A percentile compares a stretch with the other conserved stretches of the same genome.
phyloP scores from a whole-genome alignment of 495 filamentous ascomycete genomes.

The Parmelia sp. region DNA sequence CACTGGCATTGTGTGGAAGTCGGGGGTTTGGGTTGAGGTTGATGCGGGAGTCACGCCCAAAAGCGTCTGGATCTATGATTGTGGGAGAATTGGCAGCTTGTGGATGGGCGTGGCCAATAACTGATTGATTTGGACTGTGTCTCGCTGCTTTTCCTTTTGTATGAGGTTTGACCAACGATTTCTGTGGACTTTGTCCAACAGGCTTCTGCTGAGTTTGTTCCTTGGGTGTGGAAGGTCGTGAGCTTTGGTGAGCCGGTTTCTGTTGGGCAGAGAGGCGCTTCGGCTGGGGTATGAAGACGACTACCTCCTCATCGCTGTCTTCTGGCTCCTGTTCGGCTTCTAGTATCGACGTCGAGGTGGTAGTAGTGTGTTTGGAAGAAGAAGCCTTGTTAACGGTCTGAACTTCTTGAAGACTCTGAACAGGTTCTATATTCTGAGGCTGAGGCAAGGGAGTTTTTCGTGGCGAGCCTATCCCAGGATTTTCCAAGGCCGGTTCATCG shows the following conservation, averaged over 20 bases:
- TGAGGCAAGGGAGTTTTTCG: not conserved
- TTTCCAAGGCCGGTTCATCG: not conserved
- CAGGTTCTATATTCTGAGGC: not conserved
- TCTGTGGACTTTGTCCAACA: constrained; percentile 3
- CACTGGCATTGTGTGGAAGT: constrained; percentile 12
- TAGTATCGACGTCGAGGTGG: not conserved
- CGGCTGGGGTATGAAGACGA: constrained; percentile 49
- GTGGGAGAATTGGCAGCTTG: constrained; percentile 16
- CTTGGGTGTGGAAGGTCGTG: constrained; percentile 22
- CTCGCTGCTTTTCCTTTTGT: constrained; percentile 26
- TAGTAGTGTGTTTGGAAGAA: not conserved
- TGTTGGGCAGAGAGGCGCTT: constrained; percentile 36
- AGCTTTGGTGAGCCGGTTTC: constrained; percentile 29
- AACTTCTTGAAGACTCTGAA: not conserved
- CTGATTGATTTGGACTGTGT: constrained; percentile 10
- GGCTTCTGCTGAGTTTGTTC: constrained; percentile 17
- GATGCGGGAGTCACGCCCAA: constrained; percentile 25
- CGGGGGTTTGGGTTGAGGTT: constrained; percentile 19
- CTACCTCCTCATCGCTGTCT: constrained; percentile 52
- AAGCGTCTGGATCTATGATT: constrained; percentile 29
- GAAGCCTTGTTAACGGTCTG: not conserved
- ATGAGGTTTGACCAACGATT: constrained; percentile 11
- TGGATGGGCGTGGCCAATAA: constrained; percentile 11
- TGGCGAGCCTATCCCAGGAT: not conserved
- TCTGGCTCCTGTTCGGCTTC: constrained; percentile 10